Base-by-base conservation (phyloP, 2,329 filamentous ascomycete species). In the Teratosphaeria pseudoeucalypti region DNA sequence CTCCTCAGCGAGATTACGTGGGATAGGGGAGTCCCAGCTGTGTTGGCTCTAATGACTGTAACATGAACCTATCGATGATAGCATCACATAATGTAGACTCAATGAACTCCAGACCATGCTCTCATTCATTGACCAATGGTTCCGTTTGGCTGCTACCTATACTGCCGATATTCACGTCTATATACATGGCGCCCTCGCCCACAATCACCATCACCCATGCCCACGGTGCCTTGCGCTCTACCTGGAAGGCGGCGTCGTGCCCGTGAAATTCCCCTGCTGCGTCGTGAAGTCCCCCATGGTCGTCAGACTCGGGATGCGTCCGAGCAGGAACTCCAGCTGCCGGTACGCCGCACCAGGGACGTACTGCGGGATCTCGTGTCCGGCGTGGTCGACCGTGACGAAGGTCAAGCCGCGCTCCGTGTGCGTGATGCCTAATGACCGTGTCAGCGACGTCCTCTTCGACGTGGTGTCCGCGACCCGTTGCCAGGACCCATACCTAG, bases 261-360 rank as follows among this genome's bases (percentile, higher is more conserved):
- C 64, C 16, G 61, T 66, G 54, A 57, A 65, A 56, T 65, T 65
- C 26, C 65, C 64, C 12, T n/a, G 52, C 58, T 65, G 65, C 26
- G 65, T 65, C 16, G 64, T 66, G 55, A 63, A 63, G 34, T 62
- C 61, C 23, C 62, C 61, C 34, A 32, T 32, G 4, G 58, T 53
- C 19, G 58, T 60, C 58, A 77, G 72, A 57, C 71, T 66, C 32
- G 68, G 61, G 4, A 78, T 70, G 6, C 73, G 65, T 0, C 77
- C 77, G 2, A 78, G 68, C 58, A 78, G 64, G 34, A 77, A 70
- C 66, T 78, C 75, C 39, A 79, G 52, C 65, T 73, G 72, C 27
- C 76, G 63, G 61, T 75, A 77, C 0, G 69, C 74, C 23, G 75
- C 74, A 32, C 75, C 75, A 19, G 76, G 74, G 0, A 76, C 72